Base-by-base conservation (phyloP, 2,329 filamentous ascomycete genomes). In the Fonsecaea monophora region DNA sequence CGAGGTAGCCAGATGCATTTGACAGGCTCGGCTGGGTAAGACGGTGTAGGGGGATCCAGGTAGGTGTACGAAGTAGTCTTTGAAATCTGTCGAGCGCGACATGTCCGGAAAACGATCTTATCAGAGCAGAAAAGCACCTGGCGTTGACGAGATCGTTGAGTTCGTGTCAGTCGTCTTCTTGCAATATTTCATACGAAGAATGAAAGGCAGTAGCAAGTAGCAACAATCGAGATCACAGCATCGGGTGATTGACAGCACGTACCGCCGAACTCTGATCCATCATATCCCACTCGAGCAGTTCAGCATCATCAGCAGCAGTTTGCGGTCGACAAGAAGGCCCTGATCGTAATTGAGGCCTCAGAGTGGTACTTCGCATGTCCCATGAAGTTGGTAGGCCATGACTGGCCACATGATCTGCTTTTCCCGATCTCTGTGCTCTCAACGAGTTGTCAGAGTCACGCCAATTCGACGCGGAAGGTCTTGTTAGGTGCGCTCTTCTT, bases 1-100 rank as follows among this genome's bases (percentile, higher is more conserved):
- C 73, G 65, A 4, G 78, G 78, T 4, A 79, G 70, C 75, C 77
- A 79, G 34, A 78, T 65, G 65, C 70, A 77, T 68, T 68, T 71
- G 35, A 60, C 62, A 38, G 69, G 70, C 45, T 67, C 58, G 6
- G 15, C 9, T 13, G 34, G 21, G 3, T 37, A 21, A 59, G 32
- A 45, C 18, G n/a, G 40, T 9, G 32, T 42, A 30, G 34, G 38
- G 15, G 38, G 38, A n/a, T 42, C 38, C 38, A 42, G 38, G 5
- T 18, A 42, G 10, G 4, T 42, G 15, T 42, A 42, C 21, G 56
- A 59, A 9, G 35, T 25, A 1, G 38, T 21, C 40, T 9, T 59
- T 45, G 38, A 18, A 21, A 59, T 45, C 40, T 59, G 56, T 4
- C 21, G 40, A 59, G 45, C 25, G 2, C 37, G 50, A 59, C 18